phyloP scores from a whole-genome alignment of 257 asterid genomes.

The Solanum boliviense region DNA sequence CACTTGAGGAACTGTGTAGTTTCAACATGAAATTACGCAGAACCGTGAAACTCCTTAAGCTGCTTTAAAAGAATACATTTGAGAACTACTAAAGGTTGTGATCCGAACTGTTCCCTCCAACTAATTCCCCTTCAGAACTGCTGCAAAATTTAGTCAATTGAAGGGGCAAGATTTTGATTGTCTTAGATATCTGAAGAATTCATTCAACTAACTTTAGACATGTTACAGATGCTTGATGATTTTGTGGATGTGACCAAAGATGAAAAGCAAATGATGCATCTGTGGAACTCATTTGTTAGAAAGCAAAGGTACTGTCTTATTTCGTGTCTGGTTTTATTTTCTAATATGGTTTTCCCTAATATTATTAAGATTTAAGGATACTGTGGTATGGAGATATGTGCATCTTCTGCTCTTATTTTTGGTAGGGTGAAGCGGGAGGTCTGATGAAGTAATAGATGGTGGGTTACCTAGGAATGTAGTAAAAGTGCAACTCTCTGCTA shows the following conservation, averaged over 20 bases:
- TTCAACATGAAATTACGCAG: background rate
- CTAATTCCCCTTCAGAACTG: background rate
- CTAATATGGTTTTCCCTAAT: background rate
- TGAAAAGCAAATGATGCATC: conserved; percentile 95
- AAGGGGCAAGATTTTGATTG: background rate
- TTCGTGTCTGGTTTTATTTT: background rate
- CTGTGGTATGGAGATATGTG: background rate
- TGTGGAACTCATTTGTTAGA: conserved; percentile 96
- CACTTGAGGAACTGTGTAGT: background rate
- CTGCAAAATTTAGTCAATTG: background rate
- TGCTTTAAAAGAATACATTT: background rate
- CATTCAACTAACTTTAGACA: background rate
- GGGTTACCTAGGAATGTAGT: background rate
- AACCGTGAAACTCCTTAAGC: background rate
- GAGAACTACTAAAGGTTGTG: background rate
- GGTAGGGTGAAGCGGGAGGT: background rate
- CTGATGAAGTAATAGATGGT: background rate
- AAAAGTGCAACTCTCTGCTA: background rate
- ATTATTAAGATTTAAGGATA: background rate
- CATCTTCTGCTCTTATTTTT: background rate
- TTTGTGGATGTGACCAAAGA: conserved; percentile 93
- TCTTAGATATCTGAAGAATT: background rate
- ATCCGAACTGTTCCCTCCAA: background rate
- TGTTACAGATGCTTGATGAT: conserved; percentile 92
- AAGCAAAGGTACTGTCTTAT: conserved; percentile 64